Percentiles rank a stretch among this genome's conserved stretches.
Conservation (phyloP, 1,139 yeast species). For the Yamadazyma siamensis region DNA sequence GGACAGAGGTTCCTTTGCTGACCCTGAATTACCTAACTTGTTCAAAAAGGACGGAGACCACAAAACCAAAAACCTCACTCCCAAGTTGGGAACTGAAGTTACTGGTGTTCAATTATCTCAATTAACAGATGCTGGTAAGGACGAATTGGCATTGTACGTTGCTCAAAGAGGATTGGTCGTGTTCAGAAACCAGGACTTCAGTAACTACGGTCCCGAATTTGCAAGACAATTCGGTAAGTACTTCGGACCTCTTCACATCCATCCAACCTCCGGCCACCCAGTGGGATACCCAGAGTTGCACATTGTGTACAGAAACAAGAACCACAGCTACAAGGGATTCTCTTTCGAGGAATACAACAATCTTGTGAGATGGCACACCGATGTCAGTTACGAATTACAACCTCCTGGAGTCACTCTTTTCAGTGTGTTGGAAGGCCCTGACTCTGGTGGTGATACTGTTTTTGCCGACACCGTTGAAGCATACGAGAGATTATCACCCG, state of each 20-base stretch:
- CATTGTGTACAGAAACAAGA: slow-evolving; percentile 54
- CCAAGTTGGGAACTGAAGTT: slow-evolving; percentile 65
- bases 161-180: slow-evolving; percentile 69
- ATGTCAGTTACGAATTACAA: slow-evolving; percentile 66
- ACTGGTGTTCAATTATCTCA: slow-evolving; percentile 56
- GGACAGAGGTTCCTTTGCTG: slow-evolving; percentile 59
- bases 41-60: slow-evolving; percentile 34
- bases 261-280: slow-evolving; percentile 74
- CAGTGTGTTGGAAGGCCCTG: slow-evolving; percentile 58
- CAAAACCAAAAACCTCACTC: slow-evolving; percentile 44
- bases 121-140: slow-evolving; percentile 49
- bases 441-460: slow-evolving; percentile 71
- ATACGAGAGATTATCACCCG: slow-evolving; percentile 66
- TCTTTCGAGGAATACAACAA: slow-evolving; percentile 28
- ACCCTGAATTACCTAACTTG: slow-evolving; percentile 49
- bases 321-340: slow-evolving; percentile 9
- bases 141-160: slow-evolving; percentile 62
- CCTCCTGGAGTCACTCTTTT: slow-evolving; percentile 69
- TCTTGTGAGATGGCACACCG: slow-evolving; percentile 58
- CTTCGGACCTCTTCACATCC: slow-evolving; percentile 69
- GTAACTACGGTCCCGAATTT: slow-evolving; percentile 52
- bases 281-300: slow-evolving; percentile 57
- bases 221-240: slow-evolving; percentile 55
- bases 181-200: slow-evolving; percentile 64
- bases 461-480: slow-evolving; percentile 64